phyloP scores from a whole-genome alignment of 495 filamentous ascomycete genomes.

The Gamarada debralockiae region DNA sequence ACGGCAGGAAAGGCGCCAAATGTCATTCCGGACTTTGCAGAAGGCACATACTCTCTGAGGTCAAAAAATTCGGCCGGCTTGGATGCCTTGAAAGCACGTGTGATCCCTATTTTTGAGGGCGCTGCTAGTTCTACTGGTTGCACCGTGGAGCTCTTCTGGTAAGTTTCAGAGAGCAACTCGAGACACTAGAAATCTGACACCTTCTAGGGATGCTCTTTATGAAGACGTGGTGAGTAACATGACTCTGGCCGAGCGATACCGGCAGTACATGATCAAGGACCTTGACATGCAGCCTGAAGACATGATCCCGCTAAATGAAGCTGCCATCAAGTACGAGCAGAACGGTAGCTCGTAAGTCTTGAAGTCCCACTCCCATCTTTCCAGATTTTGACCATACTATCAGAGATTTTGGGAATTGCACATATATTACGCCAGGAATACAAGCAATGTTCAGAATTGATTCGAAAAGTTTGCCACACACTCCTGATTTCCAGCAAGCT shows the following conservation, averaged over 20 bases:
- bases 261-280: not conserved
- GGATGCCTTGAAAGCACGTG: not conserved
- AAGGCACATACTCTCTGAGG: not conserved
- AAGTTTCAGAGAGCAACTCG: no score
- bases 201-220: not conserved
- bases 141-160: not conserved
- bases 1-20: not conserved
- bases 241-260: not conserved
- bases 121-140: not conserved
- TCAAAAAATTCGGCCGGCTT: not conserved
- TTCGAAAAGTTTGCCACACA: not conserved
- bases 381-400: not conserved
- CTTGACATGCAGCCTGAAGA: not conserved
- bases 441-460: not conserved
- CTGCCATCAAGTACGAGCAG: not conserved
- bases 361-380: not conserved
- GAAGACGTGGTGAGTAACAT: not conserved
- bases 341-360: not conserved
- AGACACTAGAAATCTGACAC: no score
- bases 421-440: not conserved
- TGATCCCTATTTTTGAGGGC: not conserved
- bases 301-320: not conserved
- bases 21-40: not conserved
- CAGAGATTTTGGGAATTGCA: not conserved
- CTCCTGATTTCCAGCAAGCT: not conserved